Percentiles rank a stretch among this genome's conserved stretches.
These are phyloP conservation scores for Chlorencoelia australis DNA, from an alignment of 2,329 filamentous ascomycete genomes.

Conservation along the genomic window DNA sequence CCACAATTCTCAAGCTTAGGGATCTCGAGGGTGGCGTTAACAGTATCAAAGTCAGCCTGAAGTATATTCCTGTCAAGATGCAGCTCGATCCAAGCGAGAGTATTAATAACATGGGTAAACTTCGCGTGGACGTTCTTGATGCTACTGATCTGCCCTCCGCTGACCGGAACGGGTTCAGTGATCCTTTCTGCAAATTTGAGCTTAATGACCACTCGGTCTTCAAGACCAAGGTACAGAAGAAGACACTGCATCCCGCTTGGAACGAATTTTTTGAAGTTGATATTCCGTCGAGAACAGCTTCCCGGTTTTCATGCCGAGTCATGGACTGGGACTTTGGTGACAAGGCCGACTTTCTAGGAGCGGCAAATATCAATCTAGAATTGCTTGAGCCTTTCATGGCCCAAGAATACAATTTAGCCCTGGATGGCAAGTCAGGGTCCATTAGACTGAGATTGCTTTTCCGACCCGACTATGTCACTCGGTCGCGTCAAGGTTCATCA, in stretches of 20 bases:
- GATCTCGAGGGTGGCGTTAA: conserved; percentile 66
- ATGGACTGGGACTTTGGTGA: conserved; percentile 97
- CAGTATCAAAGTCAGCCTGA: conserved; percentile 82
- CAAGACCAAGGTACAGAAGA: conserved; percentile 95
- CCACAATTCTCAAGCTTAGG: conserved; percentile 70
- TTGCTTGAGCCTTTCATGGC: conserved; percentile 76
- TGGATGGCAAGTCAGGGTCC: conserved; percentile 84
- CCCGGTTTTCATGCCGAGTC: conserved; percentile 73
- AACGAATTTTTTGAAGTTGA: conserved; percentile 89
- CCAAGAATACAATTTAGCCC: conserved; percentile 60
- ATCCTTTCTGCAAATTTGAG: conserved; percentile 92
- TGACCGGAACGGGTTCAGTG: conserved; percentile 92
- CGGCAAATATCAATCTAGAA: conserved; percentile 63
- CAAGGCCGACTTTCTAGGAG: conserved; percentile 84
- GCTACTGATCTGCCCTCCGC: conserved; percentile 81
- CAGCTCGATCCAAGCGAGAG: conserved; percentile 86
- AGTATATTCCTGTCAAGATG: conserved; percentile 94
- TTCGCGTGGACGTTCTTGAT: conserved; percentile 88
- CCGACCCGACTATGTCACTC: conserved; percentile 82
- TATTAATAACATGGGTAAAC: conserved; percentile 96
- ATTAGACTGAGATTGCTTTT: conserved; percentile 81
- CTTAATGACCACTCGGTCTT: conserved; percentile 82
- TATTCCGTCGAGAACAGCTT: conserved; percentile 73
- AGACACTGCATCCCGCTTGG: conserved; percentile 90
- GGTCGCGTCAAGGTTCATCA: conserved; percentile 78